Evolutionary conservation across 2,329 filamentous ascomycete species (phyloP), one percentile per base, ranked within the genome.

Genomic region (Fusarium transvaalense): DNA sequence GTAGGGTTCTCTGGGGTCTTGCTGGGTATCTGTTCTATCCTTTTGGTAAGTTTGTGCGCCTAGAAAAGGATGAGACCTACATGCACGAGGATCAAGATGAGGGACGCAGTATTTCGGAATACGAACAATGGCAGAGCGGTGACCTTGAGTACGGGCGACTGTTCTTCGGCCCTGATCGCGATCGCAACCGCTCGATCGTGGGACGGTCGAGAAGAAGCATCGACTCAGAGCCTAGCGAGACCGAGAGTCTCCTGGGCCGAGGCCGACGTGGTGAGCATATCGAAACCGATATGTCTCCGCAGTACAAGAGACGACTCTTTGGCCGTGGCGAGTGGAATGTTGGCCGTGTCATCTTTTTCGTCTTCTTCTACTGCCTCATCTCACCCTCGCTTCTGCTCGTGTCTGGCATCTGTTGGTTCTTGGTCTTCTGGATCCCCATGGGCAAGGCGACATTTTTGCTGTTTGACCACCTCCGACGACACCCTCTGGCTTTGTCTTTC

Each of bases 401-500:
- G 35, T 97, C 94, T 10, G 88, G 88, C 27, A 87, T 97, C 62
- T 99, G 96, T 82, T 99, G 95, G 94, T 91, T 99, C 76, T 80
- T 98, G 70, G 96, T 99, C 60, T 99, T 99, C 82, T 94, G 90
- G 84, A 99, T 99, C 55, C 97, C 96, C 10, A 99, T 99, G 96
- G 97, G 94, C 74, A 97, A 97, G 77, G 92, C 97, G 39, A 97
- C 94, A 4, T 86, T 95, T 66, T 88, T 98, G 58, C 84, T 99
- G 15, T 92, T 97, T 77, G 91, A 95, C 78, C 97, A 99, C 78
- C 86, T 99, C 25, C 90, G 95, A 55, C 91, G 96, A 46, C 96
- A 98, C 79, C 96, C 96, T 19, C 84, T 99, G 39, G 95, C 97
- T 2, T 82, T 99, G 61, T 95, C 93, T 1, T 99, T 99, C 78